Conservation (phyloP, 768 basidiomycete genomes). For the Naganishia vaughanmartiniae region DNA sequence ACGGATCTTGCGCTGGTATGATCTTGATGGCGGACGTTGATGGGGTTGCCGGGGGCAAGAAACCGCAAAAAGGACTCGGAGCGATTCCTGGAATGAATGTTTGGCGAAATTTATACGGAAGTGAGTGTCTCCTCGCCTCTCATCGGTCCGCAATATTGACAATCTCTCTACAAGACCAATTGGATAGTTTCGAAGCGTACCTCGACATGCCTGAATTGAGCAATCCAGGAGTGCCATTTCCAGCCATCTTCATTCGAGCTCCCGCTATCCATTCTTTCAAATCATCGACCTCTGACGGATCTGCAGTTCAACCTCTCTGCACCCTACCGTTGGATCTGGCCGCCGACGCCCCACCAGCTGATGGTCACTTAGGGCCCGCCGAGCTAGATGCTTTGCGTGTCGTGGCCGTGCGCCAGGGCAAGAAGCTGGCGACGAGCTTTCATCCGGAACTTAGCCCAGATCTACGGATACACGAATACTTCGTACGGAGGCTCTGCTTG, state of each 20-base stretch:
- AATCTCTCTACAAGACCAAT: constrained; percentile 54
- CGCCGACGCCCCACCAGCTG: constrained; percentile 49
- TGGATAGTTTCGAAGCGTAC: constrained; percentile 85
- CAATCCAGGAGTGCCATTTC: constrained; percentile 64
- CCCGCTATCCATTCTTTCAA: constrained; percentile 57
- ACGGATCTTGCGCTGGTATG: constrained; percentile 96
- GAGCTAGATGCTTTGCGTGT: constrained; percentile 59
- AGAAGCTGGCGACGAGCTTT: constrained; percentile 81
- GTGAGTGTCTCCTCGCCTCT: constrained; percentile 54
- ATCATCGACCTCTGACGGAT: constrained; percentile 42
- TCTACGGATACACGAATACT: constrained; percentile 85
- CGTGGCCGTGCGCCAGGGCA: constrained; percentile 81
- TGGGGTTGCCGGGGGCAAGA: constrained; percentile 61
- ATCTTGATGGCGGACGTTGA: constrained; percentile 71
- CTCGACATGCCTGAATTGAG: constrained; percentile 65
- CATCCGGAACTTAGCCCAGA: constrained; percentile 91
- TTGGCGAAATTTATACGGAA: constrained; percentile 89
- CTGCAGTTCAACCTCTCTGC: constrained; percentile 68
- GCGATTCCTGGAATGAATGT: constrained; percentile 71
- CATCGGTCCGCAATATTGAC: constrained; percentile 3
- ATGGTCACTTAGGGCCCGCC: constrained; percentile 52
- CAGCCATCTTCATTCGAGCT: constrained; percentile 88
- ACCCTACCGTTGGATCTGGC: constrained; percentile 63
- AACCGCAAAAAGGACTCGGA: constrained; percentile 70
- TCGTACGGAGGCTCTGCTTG: constrained; percentile 55